A percentile compares a stretch with the other conserved stretches of the same genome.
phyloP scores from a whole-genome alignment of 495 filamentous ascomycete genomes.

The Penicillium daleae region DNA sequence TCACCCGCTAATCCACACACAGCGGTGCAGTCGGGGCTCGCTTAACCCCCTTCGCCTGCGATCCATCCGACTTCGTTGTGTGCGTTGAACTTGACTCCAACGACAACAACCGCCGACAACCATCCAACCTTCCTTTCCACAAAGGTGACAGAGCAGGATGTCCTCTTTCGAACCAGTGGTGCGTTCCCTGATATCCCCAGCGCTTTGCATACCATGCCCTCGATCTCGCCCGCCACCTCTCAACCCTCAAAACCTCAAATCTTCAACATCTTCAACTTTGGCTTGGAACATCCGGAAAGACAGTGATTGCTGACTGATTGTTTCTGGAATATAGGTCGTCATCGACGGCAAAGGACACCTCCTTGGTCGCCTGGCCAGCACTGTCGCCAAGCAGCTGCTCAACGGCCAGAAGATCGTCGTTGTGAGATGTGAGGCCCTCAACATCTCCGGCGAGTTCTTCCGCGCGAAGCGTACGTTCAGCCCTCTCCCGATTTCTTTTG shows the following conservation, averaged over 20 bases:
- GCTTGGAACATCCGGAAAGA: constrained; percentile 7
- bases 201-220: background rate
- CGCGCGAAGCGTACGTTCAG: constrained; percentile 93
- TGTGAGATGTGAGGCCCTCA: constrained; percentile 97
- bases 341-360: constrained; percentile 99
- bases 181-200: constrained; percentile 51
- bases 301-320: constrained; percentile 36
- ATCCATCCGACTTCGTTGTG: constrained; percentile 53
- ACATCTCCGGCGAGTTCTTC: constrained; percentile 99
- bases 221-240: constrained; percentile 5
- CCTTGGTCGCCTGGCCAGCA: constrained; percentile 97
- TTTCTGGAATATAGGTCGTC: constrained; percentile 67
- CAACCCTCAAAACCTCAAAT: constrained; percentile 12
- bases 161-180: constrained; percentile 97
- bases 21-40: constrained; percentile 37
- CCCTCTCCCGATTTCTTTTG: constrained; percentile 24
- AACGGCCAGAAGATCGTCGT: constrained; percentile 99
- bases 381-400: constrained; percentile 98
- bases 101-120: constrained; percentile 58
- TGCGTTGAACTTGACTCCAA: constrained; percentile 50
- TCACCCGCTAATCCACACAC: constrained; percentile 43
- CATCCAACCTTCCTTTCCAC: constrained; percentile 47
- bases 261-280: constrained; percentile 15
- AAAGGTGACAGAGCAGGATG: constrained; percentile 75
- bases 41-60: constrained; percentile 44